Base-by-base conservation (phyloP, 2,329 filamentous ascomycete species). In the Celoporthe dispersa region DNA sequence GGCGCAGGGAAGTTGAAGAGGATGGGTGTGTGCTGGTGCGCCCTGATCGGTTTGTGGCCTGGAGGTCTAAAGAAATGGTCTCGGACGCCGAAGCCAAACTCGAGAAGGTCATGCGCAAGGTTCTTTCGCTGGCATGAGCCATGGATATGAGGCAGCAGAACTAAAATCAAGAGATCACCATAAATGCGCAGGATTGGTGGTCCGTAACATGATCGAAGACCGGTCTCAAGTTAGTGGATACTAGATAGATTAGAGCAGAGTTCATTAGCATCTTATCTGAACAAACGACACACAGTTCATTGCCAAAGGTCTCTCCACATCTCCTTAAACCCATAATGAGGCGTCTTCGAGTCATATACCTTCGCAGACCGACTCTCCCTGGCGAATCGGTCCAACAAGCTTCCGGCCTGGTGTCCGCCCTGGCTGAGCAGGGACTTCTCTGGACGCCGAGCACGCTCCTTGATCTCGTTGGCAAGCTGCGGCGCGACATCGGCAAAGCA, bases 401-500 rank as follows among this genome's bases (percentile, higher is more conserved):
- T 83, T 25, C 84, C 77, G 65, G 78, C 78, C 67, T 70, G 70
- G 33, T 83, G 79, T 41, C 83, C 80, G 48, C 81, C 76, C 68
- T 81, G 75, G 75, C 84, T 78, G 6, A 80, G 75, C 64, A 84
- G 79, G 62, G 81, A 73, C 72, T 77, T 81, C 4, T 82, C 74
- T 71, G 84, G 83, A 60, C 79, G 77, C 0, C 81, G 78, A 3
- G 93, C 92, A 28, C 94, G 85, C 37, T 92, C 86, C 69, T 86
- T 86, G 71, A 98, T 96, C 72, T 90, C 90, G 1, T 86, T 84
- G 0, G 94, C 88, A 4, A 98, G 80, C 62, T 86, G 83, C 0
- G 94, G 94, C 8, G 95, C 95, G 1, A 97, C 91, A 71, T 97
- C 94, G 0, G 94, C 92, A 77, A 90, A 98, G 78, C 94, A 98